Base-by-base conservation (phyloP, 768 basidiomycete species). In the Suillus cothurnatus region DNA sequence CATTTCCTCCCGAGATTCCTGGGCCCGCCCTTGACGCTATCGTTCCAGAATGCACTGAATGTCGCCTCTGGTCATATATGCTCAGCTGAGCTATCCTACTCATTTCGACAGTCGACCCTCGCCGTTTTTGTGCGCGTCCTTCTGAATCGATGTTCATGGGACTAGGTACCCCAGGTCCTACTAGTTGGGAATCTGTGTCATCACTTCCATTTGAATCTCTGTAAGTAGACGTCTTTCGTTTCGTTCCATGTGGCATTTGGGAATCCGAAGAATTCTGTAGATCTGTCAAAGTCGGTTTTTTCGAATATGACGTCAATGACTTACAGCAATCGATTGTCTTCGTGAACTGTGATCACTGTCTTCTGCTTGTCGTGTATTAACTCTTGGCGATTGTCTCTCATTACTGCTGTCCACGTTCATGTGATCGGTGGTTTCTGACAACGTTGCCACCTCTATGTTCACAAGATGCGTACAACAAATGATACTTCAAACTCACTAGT, bases 171-270 rank as follows among this genome's bases (percentile, higher is more conserved):
- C 90, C 91, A 58, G 88, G 88, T 21, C 90, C 91, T 50, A 84
- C 82, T 61, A 93, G 80, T 66, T 88, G 87, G 6, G 87, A 78
- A 71, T 92, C 91, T 58, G 84, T 77, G 69, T 91, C 91, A 69
- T 89, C 88, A 57, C 82, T 82, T 36, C 84, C 79, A 26, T 85
- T 79, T 31, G 75, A 75, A 61, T 78, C 78, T 63, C 85, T 83
- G 81, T 92, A 91, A 68, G 83, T 80, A 28, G 92, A 93, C 82
- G 93, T 89, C 79, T 95, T 95, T 69, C 93, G 86, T 76, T 94
- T 94, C 64, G 86, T 88, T 61, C 92, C 91, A 71, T 88, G 87
- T 1, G 81, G 75, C 12, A 79, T 72, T 26, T 81, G 79, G 41
- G 80, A 76, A 69, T 82, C 81, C 60, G 80, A 76, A 50, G 75